Evolutionary conservation across 495 filamentous ascomycete species (phyloP).

Genomic region (Schizothecium vesticola): DNA sequence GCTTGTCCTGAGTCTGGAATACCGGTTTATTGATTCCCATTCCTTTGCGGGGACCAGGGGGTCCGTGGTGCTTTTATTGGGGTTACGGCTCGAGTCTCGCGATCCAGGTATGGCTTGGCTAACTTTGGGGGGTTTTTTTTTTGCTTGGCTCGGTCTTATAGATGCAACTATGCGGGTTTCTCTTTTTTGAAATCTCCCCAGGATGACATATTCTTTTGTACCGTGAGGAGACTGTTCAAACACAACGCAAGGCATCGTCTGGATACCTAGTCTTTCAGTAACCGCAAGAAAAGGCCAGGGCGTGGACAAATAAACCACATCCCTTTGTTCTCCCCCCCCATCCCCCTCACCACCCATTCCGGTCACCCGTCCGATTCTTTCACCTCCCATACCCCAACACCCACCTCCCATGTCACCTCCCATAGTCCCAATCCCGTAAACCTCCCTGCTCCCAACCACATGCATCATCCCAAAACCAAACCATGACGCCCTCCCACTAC

Average conservation of each 20-base stretch:
- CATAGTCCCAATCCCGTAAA: no score
- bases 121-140: not conserved
- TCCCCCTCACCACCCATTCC: not conserved
- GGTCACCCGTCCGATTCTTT: not conserved
- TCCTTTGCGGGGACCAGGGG: not conserved
- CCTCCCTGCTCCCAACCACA: no score
- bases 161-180: not conserved
- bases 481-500: not conserved
- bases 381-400: not conserved
- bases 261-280: not conserved
- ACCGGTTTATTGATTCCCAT: not conserved
- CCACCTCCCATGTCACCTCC: not conserved
- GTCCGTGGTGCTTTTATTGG: not conserved
- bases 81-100: not conserved
- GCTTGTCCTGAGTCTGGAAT: not conserved
- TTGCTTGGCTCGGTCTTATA: not conserved
- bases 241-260: not conserved
- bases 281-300: not conserved
- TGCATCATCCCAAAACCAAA: not conserved
- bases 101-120: not conserved
- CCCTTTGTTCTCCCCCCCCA: not conserved
- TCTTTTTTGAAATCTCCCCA: not conserved
- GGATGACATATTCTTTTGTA: no score
- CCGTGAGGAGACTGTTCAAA: no score
- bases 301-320: not conserved